phyloP scores from a whole-genome alignment of 2,329 filamentous ascomycete genomes.

The Calonectria pteridis region DNA sequence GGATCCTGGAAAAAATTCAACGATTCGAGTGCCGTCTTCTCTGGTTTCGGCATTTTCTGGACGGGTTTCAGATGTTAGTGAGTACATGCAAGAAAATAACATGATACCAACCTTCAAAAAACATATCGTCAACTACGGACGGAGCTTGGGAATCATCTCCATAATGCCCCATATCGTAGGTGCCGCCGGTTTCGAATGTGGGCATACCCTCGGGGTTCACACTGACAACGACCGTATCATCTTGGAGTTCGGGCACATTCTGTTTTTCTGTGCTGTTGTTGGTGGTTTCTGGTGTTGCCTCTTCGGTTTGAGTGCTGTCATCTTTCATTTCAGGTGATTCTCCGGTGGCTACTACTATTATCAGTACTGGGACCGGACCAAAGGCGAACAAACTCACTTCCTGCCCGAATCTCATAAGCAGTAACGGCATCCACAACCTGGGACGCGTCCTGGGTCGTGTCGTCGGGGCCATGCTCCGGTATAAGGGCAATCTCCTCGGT shows the following conservation, averaged over 20 bases:
- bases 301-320: conserved; percentile 12
- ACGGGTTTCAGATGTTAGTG: background rate
- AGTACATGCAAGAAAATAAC: too few relatives aligned
- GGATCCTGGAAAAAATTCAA: background rate
- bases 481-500: background rate
- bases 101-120: background rate
- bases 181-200: background rate
- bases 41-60: background rate
- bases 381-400: background rate
- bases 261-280: background rate
- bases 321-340: background rate
- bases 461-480: background rate
- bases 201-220: background rate
- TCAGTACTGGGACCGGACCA: background rate
- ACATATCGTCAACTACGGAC: background rate
- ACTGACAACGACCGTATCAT: background rate
- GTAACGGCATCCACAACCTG: background rate
- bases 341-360: background rate
- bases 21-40: background rate
- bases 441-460: background rate
- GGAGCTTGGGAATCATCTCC: background rate
- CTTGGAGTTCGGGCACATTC: conserved; percentile 1
- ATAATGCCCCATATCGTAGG: background rate
- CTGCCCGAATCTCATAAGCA: background rate
- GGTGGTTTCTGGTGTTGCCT: background rate